Percentiles rank a stretch among this genome's conserved stretches.
Evolutionary conservation across 345 rosid genomes (phyloP).

Genomic region (Psidium guajava): DNA sequence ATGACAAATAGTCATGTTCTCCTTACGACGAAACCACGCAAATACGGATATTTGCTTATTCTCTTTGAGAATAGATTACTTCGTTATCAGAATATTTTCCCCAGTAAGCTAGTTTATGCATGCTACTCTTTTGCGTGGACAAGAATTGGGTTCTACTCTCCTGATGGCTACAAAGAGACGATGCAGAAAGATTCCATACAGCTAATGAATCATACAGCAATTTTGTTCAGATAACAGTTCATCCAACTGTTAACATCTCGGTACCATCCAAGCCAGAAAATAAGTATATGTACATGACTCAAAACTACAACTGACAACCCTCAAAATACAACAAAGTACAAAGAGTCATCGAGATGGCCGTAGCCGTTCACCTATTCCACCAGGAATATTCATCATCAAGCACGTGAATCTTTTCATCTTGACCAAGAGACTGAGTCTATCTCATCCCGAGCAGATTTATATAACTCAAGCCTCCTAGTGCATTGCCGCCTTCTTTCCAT

Average conservation of each 20-base stretch:
- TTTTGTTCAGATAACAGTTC: background rate
- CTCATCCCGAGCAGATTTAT: slow-evolving; percentile 41
- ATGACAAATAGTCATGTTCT: no score
- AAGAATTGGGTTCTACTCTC: background rate
- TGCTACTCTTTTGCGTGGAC: background rate
- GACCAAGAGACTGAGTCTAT: slow-evolving; percentile 34
- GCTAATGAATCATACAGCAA: background rate
- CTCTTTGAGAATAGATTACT: background rate
- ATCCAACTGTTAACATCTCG: background rate
- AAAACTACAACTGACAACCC: background rate
- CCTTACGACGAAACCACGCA: no score
- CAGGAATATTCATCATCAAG: background rate
- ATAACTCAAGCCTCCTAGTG: slow-evolving; percentile 35
- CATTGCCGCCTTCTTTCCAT: slow-evolving; percentile 43
- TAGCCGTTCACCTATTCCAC: background rate
- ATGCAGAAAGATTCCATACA: background rate
- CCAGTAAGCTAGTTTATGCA: background rate
- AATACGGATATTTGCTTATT: no score
- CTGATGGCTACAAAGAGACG: background rate
- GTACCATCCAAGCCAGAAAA: background rate
- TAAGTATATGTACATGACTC: background rate
- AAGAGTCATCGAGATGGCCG: background rate
- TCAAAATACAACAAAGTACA: background rate
- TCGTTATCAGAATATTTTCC: background rate
- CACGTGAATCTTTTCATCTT: background rate